Conservation (phyloP, 805 yeast genomes). For the Yamadazyma sp. region DNA sequence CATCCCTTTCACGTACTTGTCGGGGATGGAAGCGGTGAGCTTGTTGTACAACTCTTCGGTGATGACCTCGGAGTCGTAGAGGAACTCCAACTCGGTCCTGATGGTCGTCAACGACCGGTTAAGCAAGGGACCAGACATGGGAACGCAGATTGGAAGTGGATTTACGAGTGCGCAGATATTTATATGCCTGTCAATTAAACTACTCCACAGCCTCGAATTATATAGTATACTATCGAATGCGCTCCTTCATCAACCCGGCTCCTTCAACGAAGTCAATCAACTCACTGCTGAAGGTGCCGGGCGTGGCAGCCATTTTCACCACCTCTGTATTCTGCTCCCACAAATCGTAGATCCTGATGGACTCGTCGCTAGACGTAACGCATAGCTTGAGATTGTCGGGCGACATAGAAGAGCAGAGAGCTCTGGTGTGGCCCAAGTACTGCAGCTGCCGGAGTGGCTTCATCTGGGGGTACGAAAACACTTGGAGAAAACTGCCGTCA, state of each 20-base stretch:
- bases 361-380: conserved; percentile 75
- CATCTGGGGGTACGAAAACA: conserved; percentile 70
- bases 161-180: conserved; percentile 4
- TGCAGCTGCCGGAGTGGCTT: conserved; percentile 47
- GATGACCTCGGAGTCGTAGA: conserved; percentile 72
- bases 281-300: conserved; percentile 21
- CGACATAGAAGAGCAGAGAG: conserved; percentile 64
- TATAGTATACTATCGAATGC: background rate
- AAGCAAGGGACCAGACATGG: conserved; percentile 58
- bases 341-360: conserved; percentile 69
- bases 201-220: conserved; percentile 1
- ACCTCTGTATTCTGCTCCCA: conserved; percentile 34
- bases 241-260: conserved; percentile 23
- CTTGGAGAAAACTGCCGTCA: conserved; percentile 52
- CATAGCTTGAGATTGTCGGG: conserved; percentile 65
- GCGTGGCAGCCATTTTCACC: background rate
- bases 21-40: conserved; percentile 54
- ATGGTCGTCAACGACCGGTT: conserved; percentile 78
- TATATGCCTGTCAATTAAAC: background rate
- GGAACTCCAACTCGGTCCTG: conserved; percentile 76
- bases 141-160: background rate
- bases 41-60: conserved; percentile 53
- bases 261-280: conserved; percentile 58
- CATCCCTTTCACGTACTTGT: conserved; percentile 51
- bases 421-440: conserved; percentile 53